Percentiles rank a stretch among this genome's conserved stretches.
Evolutionary conservation across 2,329 filamentous ascomycete species (phyloP).

Genomic region (Helotiales sp.): DNA sequence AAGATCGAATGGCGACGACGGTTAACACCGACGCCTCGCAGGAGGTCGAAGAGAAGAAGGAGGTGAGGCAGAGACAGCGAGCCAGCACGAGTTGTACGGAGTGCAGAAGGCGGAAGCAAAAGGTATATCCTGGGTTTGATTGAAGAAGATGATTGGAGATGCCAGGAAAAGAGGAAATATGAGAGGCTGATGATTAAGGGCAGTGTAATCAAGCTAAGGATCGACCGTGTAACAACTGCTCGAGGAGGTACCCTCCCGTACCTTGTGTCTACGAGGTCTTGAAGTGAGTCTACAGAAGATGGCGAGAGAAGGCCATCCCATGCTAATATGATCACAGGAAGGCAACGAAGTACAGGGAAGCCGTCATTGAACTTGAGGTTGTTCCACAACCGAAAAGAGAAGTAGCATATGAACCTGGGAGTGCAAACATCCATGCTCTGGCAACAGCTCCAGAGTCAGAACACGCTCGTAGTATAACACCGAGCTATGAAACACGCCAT

Average conservation of each 20-base stretch:
- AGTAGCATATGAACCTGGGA: background rate
- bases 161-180: background rate
- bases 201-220: slow-evolving; percentile 31
- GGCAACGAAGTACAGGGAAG: slow-evolving; percentile 8
- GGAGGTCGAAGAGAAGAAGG: slow-evolving; percentile 18
- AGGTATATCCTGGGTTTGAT: too few relatives aligned
- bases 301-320: background rate
- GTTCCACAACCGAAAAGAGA: slow-evolving; percentile 1
- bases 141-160: too few relatives aligned
- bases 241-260: slow-evolving; percentile 28
- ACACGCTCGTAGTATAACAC: background rate
- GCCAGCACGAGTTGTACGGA: slow-evolving; percentile 28
- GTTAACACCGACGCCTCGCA: slow-evolving; percentile 24
- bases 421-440: background rate
- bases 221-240: slow-evolving; percentile 29
- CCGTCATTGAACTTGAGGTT: slow-evolving; percentile 3
- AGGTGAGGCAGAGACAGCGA: slow-evolving; percentile 23
- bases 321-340: slow-evolving; percentile 1
- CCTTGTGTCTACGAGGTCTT: slow-evolving; percentile 23
- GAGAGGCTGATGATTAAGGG: slow-evolving; percentile 10
- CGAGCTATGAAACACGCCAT: background rate
- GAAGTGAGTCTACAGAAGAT: slow-evolving; percentile 13
- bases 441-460: background rate
- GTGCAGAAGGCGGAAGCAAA: slow-evolving; percentile 28
- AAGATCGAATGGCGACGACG: background rate